A percentile compares a stretch with the other conserved stretches of the same genome.
These are phyloP conservation scores for Corniculantispora saksenae DNA, from an alignment of 2,329 filamentous ascomycete genomes.

Conservation along the genomic window DNA sequence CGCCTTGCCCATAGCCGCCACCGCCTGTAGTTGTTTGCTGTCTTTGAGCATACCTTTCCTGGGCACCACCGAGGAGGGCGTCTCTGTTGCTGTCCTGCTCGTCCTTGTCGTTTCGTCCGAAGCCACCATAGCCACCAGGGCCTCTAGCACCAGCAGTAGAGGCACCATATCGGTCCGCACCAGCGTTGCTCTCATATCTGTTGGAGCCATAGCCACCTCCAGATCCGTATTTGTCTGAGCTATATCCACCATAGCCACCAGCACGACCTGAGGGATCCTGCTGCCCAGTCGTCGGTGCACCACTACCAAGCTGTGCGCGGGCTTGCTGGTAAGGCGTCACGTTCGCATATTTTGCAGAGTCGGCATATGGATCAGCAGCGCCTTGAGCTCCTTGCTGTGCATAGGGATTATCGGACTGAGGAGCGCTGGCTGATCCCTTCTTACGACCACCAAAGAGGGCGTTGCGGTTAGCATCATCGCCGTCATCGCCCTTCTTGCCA, in stretches of 20 bases:
- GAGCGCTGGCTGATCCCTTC: slow-evolving; percentile 47
- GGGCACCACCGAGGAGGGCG: slow-evolving; percentile 62
- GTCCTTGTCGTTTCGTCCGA: slow-evolving; percentile 49
- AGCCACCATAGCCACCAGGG: slow-evolving; percentile 62
- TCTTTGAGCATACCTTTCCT: slow-evolving; percentile 49
- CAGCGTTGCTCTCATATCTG: slow-evolving; percentile 48
- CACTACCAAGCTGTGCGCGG: slow-evolving; percentile 34
- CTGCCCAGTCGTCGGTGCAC: slow-evolving; percentile 19
- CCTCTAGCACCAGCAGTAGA: slow-evolving; percentile 40
- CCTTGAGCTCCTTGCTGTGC: slow-evolving; percentile 46
- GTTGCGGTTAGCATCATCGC: slow-evolving; percentile 49
- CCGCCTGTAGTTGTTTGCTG: slow-evolving; percentile 28
- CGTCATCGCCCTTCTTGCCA: slow-evolving; percentile 55
- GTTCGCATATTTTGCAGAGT: slow-evolving; percentile 47
- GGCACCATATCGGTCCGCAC: slow-evolving; percentile 29
- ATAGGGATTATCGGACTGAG: slow-evolving; percentile 57
- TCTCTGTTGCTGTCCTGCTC: slow-evolving; percentile 58
- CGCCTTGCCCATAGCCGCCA: slow-evolving; percentile 21
- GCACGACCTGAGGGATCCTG: slow-evolving; percentile 23
- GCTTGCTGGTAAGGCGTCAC: slow-evolving; percentile 49
- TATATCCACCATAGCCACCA: slow-evolving; percentile 46
- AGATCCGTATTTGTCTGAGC: slow-evolving; percentile 54
- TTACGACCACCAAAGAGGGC: slow-evolving; percentile 56
- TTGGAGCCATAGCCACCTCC: slow-evolving; percentile 54
- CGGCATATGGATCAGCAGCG: slow-evolving; percentile 54